Percentiles rank a stretch among this genome's conserved stretches.
These are phyloP conservation scores for Bryoerythrophyllum caledonicum DNA, from an alignment of 225 moss, liverwort and hornwort genomes.

Conservation along the genomic window DNA sequence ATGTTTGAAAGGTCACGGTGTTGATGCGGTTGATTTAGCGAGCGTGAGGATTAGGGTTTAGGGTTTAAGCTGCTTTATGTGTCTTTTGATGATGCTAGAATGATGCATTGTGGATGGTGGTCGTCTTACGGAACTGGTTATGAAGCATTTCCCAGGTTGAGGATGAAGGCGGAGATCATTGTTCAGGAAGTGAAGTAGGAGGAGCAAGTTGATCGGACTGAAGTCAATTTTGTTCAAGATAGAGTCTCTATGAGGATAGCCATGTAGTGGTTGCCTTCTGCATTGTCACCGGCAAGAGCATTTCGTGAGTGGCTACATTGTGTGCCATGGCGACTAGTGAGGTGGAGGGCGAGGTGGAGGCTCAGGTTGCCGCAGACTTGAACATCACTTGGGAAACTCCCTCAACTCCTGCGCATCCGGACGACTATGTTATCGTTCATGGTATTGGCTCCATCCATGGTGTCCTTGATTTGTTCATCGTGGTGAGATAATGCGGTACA, in stretches of 20 bases:
- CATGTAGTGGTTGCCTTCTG: background rate
- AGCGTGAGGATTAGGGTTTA: conserved; percentile 1
- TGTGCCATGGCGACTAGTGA: conserved; percentile 27
- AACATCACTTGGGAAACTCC: conserved; percentile 58
- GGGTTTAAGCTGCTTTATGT: background rate
- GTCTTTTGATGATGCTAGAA: background rate
- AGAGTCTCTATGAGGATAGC: background rate
- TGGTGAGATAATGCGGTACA: too few species aligned
- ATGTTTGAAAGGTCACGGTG: background rate
- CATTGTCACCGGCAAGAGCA: background rate
- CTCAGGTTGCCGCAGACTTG: conserved; percentile 51
- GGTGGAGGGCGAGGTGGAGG: conserved; percentile 32
- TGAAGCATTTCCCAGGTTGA: conserved; percentile 2
- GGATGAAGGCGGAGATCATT: conserved; percentile 7
- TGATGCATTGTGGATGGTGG: background rate
- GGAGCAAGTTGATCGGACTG: background rate
- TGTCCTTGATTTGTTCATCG: background rate
- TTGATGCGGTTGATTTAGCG: background rate
- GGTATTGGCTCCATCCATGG: conserved; percentile 28
- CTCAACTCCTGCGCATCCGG: conserved; percentile 39
- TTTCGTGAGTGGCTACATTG: background rate
- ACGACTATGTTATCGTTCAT: conserved; percentile 45
- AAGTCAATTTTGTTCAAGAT: background rate
- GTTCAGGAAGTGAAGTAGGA: background rate
- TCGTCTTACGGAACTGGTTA: background rate